phyloP scores from a whole-genome alignment of 2,329 filamentous ascomycete genomes.

The Xylaria polymorpha region DNA sequence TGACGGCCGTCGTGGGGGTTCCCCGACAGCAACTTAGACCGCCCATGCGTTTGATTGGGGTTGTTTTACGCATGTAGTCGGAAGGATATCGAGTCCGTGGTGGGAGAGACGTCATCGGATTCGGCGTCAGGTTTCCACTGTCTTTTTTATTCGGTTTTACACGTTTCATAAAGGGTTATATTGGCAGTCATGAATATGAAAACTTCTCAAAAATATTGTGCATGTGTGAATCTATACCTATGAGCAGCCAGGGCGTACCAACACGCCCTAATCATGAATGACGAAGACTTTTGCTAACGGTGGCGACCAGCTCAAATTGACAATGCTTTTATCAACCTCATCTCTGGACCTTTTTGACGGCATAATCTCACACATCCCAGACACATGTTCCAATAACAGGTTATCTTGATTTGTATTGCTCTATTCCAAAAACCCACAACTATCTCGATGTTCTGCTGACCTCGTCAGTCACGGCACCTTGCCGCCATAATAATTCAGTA shows the following conservation, averaged over 20 bases:
- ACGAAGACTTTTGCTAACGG: background rate
- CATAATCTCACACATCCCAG: background rate
- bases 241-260: background rate
- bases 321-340: background rate
- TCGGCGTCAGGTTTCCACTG: slow-evolving; percentile 23
- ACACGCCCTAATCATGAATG: too few species aligned
- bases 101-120: slow-evolving; percentile 71
- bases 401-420: slow-evolving; percentile 28
- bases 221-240: background rate
- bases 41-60: slow-evolving; percentile 33
- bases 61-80: slow-evolving; percentile 32
- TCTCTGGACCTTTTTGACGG: too few species aligned
- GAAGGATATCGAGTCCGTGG: slow-evolving; percentile 55
- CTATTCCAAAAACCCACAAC: slow-evolving; percentile 29
- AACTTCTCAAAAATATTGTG: slow-evolving; percentile 1
- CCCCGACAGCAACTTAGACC: slow-evolving; percentile 60
- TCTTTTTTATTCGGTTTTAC: slow-evolving; percentile 26
- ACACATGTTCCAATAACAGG: background rate
- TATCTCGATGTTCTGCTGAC: slow-evolving; percentile 3
- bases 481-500: slow-evolving; percentile 5
- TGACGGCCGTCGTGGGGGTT: slow-evolving; percentile 45
- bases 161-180: slow-evolving; percentile 6
- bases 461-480: background rate
- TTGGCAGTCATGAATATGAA: slow-evolving; percentile 34
- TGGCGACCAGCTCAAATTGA: background rate